These are phyloP conservation scores for Entonaema liquescens DNA, from an alignment of 495 filamentous ascomycete genomes.

Conservation along the genomic window DNA sequence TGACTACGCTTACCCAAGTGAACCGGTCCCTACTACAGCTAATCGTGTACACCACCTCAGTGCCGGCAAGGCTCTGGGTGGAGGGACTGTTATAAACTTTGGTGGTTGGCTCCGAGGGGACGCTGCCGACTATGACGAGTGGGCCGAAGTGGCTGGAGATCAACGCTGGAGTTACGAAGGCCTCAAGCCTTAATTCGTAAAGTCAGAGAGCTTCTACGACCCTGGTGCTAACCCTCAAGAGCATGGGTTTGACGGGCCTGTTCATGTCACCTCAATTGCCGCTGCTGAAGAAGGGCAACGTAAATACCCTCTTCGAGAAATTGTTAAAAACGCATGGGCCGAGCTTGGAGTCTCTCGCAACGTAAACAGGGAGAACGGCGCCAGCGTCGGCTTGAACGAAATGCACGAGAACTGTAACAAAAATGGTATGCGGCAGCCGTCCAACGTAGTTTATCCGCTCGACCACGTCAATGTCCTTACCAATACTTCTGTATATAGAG, in stretches of 20 bases:
- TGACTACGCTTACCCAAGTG: constrained; percentile 48
- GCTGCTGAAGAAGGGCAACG: constrained; percentile 3
- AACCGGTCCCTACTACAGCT: constrained; percentile 39
- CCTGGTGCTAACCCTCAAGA: constrained; percentile 25
- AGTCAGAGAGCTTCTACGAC: constrained; percentile 36
- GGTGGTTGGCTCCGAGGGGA: constrained; percentile 51
- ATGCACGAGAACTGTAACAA: constrained; percentile 47
- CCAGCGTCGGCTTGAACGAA: constrained; percentile 43
- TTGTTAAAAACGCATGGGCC: too few relatives aligned
- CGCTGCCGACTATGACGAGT: constrained; percentile 51
- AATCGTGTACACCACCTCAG: constrained; percentile 34
- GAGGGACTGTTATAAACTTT: constrained; percentile 48
- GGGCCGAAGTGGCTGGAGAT: constrained; percentile 49
- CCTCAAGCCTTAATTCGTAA: constrained; percentile 47
- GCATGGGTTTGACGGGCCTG: constrained; percentile 46
- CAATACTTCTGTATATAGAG: constrained; percentile 39
- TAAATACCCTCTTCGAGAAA: too few relatives aligned
- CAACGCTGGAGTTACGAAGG: constrained; percentile 51
- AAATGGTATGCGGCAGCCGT: constrained; percentile 47
- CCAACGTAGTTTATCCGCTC: constrained; percentile 47
- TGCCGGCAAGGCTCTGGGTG: constrained; percentile 52
- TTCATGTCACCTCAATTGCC: constrained; percentile 38
- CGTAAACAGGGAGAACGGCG: constrained; percentile 44
- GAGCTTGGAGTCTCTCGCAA: constrained; percentile 42
- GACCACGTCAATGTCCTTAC: constrained; percentile 42